phyloP scores from a whole-genome alignment of 257 asterid genomes.

The Plantago major region DNA sequence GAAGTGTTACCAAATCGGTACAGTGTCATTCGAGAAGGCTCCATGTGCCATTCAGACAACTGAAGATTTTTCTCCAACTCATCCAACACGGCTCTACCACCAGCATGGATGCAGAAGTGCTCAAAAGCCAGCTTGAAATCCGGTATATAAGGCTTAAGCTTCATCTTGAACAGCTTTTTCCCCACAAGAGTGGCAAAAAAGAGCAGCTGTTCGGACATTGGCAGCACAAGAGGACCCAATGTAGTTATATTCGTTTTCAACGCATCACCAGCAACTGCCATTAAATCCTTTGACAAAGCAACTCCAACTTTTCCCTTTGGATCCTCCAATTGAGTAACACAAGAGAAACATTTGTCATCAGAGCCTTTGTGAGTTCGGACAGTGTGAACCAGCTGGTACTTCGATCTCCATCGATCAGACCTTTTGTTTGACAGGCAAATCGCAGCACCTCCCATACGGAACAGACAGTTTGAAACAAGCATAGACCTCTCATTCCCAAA shows the following conservation, averaged over 20 bases:
- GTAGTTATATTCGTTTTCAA: slow-evolving; percentile 68
- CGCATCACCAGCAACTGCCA: slow-evolving; percentile 84
- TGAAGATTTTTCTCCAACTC: slow-evolving; percentile 71
- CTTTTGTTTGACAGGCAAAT: slow-evolving; percentile 66
- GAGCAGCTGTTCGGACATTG: slow-evolving; percentile 71
- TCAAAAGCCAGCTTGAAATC: slow-evolving; percentile 81
- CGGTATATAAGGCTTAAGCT: slow-evolving; percentile 70
- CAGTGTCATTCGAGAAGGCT: slow-evolving; percentile 79
- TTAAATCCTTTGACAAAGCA: slow-evolving; percentile 57
- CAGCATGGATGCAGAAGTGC: slow-evolving; percentile 87
- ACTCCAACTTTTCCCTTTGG: slow-evolving; percentile 53
- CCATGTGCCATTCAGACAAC: slow-evolving; percentile 76
- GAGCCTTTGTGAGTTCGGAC: slow-evolving; percentile 77
- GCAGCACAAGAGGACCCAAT: slow-evolving; percentile 73
- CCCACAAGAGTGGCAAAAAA: slow-evolving; percentile 63
- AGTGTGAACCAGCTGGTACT: slow-evolving; percentile 62
- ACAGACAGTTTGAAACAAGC: slow-evolving; percentile 51
- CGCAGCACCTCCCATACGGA: slow-evolving; percentile 60
- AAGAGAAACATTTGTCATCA: slow-evolving; percentile 60
- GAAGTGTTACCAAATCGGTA: slow-evolving; percentile 79
- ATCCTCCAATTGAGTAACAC: slow-evolving; percentile 73
- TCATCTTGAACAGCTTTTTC: slow-evolving; percentile 55
- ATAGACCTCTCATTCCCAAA: slow-evolving; percentile 61
- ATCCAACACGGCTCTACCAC: slow-evolving; percentile 79
- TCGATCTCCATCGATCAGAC: slow-evolving; percentile 51